These are phyloP conservation scores for Breynia disticha DNA, from an alignment of 441 rosid species.

Conservation along the genomic window DNA sequence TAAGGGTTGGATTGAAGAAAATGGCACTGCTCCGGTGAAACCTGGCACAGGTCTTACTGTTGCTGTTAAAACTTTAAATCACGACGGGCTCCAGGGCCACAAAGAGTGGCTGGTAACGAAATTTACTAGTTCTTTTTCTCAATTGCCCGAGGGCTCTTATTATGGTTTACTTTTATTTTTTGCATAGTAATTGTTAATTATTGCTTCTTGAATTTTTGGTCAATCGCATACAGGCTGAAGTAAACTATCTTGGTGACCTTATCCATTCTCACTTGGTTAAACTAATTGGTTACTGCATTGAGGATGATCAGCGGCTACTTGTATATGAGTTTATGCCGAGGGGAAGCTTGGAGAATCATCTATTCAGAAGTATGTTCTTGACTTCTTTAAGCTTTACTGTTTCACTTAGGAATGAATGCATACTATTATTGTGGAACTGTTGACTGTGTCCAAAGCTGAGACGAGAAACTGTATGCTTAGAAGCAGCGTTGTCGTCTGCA, in stretches of 20 bases:
- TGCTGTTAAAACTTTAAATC: constrained; percentile 92
- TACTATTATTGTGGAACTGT: not conserved
- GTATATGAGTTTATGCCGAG: constrained; percentile 96
- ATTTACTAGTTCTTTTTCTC: constrained; percentile 7
- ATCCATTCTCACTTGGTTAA: constrained; percentile 88
- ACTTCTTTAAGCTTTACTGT: not conserved
- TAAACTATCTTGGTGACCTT: constrained; percentile 81
- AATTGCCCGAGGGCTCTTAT: not conserved
- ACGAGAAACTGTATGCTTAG: not conserved
- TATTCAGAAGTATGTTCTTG: constrained; percentile 63
- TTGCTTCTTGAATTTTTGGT: constrained; percentile 14
- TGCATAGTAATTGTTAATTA: constrained; percentile 3
- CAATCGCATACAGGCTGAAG: constrained; percentile 71
- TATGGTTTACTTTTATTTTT: constrained; percentile 5
- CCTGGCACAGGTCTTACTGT: constrained; percentile 98
- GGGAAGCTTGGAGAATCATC: constrained; percentile 96
- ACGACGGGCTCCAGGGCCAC: constrained; percentile 98
- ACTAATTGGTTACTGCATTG: constrained; percentile 89
- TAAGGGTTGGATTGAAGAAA: constrained; percentile 98
- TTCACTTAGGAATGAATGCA: not conserved
- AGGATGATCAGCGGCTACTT: constrained; percentile 90
- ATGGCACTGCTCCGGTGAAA: constrained; percentile 95
- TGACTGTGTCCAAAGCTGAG: not conserved
- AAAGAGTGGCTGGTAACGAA: constrained; percentile 91
- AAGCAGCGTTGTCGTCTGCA: no score